Conservation (phyloP, 192 early-diverging fungal species). For the Coemansia umbellata region DNA sequence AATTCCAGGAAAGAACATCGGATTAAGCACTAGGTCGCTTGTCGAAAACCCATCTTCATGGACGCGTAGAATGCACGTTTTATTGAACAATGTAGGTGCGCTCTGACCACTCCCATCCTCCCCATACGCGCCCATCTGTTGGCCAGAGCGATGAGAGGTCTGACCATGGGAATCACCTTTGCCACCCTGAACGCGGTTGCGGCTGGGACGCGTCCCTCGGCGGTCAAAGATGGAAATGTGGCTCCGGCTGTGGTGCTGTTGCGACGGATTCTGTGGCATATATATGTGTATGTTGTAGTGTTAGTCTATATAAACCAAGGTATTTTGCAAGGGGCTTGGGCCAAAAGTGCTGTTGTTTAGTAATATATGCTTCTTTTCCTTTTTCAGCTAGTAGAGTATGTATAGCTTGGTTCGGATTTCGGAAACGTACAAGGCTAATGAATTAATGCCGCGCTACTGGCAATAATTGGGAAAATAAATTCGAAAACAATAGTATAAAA, state of each 20-base stretch:
- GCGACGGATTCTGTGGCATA: conserved; percentile 16
- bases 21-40: conserved; percentile 43
- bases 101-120: conserved; percentile 18
- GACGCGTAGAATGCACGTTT: conserved; percentile 33
- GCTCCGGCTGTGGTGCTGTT: conserved; percentile 1
- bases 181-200: conserved; percentile 19
- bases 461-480: too few relatives aligned
- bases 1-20: conserved; percentile 43
- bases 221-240: conserved; percentile 45
- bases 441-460: too few relatives aligned
- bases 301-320: not conserved
- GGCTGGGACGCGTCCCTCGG: conserved; percentile 21
- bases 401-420: not conserved
- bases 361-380: not conserved
- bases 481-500: too few relatives aligned
- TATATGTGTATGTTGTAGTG: too few relatives aligned
- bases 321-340: too few relatives aligned
- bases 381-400: not conserved
- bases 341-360: not conserved
- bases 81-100: conserved; percentile 24
- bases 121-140: conserved; percentile 6
- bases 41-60: conserved; percentile 38
- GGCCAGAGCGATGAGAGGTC: not conserved
- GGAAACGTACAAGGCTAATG: too few relatives aligned
- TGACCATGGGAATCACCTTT: conserved; percentile 8